phyloP scores from a whole-genome alignment of 1,284 basidiomycete genomes.

The Puccinia hordei region DNA sequence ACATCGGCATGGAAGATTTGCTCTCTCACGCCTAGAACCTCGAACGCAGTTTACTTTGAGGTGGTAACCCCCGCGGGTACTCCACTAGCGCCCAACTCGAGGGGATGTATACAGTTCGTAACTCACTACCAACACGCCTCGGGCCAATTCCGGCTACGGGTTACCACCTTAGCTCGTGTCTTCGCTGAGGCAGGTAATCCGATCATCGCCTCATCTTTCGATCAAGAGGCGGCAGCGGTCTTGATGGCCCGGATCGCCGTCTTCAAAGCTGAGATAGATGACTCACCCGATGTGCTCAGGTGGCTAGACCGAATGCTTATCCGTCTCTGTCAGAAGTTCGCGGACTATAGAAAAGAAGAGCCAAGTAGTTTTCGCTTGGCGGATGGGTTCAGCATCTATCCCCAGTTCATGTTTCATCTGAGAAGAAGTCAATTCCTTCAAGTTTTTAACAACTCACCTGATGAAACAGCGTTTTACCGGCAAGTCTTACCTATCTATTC shows the following conservation, averaged over 20 bases:
- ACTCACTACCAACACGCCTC: constrained; percentile 98
- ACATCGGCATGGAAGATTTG: constrained; percentile 99
- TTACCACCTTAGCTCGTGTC: constrained; percentile 93
- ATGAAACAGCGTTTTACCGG: constrained; percentile 99
- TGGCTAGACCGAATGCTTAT: constrained; percentile 99
- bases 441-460: constrained; percentile 99
- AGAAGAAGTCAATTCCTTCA: constrained; percentile 97
- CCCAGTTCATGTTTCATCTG: constrained; percentile 99
- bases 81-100: constrained; percentile 83
- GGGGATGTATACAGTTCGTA: constrained; percentile 96
- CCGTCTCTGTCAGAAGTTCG: constrained; percentile 97
- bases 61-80: constrained; percentile 98
- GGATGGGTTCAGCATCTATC: constrained; percentile 98
- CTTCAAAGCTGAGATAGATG: constrained; percentile 99
- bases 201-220: constrained; percentile 88
- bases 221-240: constrained; percentile 97
- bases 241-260: constrained; percentile 98
- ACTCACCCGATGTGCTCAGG: constrained; percentile 91
- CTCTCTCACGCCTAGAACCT: constrained; percentile 81
- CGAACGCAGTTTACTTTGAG: constrained; percentile 94
- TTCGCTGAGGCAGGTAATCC: constrained; percentile 96
- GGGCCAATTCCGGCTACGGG: constrained; percentile 88
- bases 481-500: constrained; percentile 58
- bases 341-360: constrained; percentile 98
- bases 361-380: constrained; percentile 87